Evolutionary conservation across 331 rosid species (phyloP).

Genomic region (Malus hybrid): DNA sequence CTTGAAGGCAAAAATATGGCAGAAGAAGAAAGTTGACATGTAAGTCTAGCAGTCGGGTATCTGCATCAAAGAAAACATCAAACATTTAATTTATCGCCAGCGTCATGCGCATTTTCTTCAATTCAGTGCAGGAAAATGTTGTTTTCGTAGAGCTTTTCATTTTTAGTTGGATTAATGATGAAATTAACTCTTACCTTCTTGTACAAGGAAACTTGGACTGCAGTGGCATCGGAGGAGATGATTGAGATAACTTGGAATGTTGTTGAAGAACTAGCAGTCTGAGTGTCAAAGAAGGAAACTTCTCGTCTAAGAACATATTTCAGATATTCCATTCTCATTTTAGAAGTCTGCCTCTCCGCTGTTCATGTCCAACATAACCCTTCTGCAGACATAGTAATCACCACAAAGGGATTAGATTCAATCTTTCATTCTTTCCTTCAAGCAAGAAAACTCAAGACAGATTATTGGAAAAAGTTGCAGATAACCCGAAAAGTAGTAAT

Average conservation of each 20-base stretch:
- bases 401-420: conserved; percentile 6
- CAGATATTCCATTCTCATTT: conserved; percentile 71
- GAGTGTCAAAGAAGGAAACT: conserved; percentile 75
- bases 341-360: conserved; percentile 78
- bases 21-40: conserved; percentile 77
- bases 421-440: not conserved
- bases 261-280: conserved; percentile 60
- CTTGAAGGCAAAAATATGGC: conserved; percentile 75
- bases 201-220: conserved; percentile 69
- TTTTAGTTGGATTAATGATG: not conserved
- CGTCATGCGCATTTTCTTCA: not conserved
- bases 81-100: not conserved
- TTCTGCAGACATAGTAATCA: conserved; percentile 43
- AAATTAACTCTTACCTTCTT: conserved; percentile 53
- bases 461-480: not conserved
- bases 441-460: not conserved
- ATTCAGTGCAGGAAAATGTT: not conserved
- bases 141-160: not conserved
- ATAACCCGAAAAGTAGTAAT: no score
- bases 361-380: conserved; percentile 87
- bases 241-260: conserved; percentile 73
- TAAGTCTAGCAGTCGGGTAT: conserved; percentile 71
- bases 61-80: conserved; percentile 27
- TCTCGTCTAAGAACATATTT: conserved; percentile 88
- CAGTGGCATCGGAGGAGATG: conserved; percentile 67